A percentile compares a stretch with the other conserved stretches of the same genome.
These are phyloP conservation scores for Ceratopteris richardii DNA, from an alignment of 75 land plant genomes.

Conservation along the genomic window DNA sequence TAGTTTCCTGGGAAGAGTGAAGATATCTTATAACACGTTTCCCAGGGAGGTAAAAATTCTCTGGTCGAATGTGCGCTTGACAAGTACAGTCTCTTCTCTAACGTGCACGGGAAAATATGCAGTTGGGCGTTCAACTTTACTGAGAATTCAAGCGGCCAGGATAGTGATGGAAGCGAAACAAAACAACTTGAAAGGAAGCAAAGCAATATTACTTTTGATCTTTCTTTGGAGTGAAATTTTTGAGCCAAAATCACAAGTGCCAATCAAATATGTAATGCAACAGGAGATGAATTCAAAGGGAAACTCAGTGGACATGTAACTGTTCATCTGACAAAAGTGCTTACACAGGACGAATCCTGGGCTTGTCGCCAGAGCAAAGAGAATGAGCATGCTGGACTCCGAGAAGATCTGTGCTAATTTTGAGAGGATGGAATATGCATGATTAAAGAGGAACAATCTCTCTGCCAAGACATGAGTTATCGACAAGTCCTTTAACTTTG, in stretches of 20 bases:
- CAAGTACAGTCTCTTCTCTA: slow-evolving; percentile 65
- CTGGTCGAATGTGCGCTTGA: slow-evolving; percentile 60
- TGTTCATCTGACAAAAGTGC: no score
- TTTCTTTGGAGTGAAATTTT: no score
- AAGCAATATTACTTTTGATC: neutral
- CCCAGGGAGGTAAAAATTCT: slow-evolving; percentile 19
- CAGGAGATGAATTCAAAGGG: no score
- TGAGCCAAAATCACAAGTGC: no score
- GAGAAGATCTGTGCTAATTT: slow-evolving; percentile 26
- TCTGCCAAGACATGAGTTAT: neutral
- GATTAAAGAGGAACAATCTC: slow-evolving; percentile 29
- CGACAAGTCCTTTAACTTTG: slow-evolving; percentile 50
- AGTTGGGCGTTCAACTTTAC: slow-evolving; percentile 22
- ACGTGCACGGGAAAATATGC: slow-evolving; percentile 58
- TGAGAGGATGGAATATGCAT: slow-evolving; percentile 65
- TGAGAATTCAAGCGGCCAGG: slow-evolving; percentile 5
- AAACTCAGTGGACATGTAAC: slow-evolving; percentile 56
- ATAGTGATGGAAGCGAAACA: neutral
- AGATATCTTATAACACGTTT: slow-evolving; percentile 42
- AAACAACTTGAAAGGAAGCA: neutral
- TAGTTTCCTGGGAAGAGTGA: slow-evolving; percentile 63
- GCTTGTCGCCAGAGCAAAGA: slow-evolving; percentile 13
- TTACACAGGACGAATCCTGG: slow-evolving; percentile 40
- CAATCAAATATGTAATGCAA: no score
- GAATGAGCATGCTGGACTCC: neutral